Percentiles rank a stretch among this genome's conserved stretches.
These are phyloP conservation scores for Globisporangium spiculum DNA, from an alignment of 352 stramenopile species.

Conservation along the genomic window DNA sequence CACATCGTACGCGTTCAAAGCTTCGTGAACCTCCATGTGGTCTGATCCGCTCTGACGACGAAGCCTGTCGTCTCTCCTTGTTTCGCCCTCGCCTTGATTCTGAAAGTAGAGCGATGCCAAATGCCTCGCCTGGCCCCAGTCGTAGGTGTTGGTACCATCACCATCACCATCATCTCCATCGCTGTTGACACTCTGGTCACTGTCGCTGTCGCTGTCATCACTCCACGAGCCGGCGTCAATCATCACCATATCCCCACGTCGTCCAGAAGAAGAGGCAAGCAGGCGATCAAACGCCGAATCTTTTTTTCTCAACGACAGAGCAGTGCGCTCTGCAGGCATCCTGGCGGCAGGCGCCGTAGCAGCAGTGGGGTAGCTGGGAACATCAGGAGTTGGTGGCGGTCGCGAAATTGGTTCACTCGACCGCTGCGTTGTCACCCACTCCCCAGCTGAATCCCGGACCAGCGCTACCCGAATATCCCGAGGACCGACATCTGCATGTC, in stretches of 20 bases:
- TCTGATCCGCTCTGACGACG: not conserved
- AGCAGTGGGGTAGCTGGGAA: not conserved
- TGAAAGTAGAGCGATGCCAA: not conserved
- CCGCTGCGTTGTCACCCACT: not conserved
- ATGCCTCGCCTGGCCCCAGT: not conserved
- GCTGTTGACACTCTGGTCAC: not conserved
- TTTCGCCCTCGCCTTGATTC: not conserved
- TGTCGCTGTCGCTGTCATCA: conserved; percentile 3
- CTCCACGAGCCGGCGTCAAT: conserved; percentile 2
- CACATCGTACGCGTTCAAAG: not conserved
- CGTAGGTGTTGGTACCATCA: not conserved
- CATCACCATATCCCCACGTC: not conserved
- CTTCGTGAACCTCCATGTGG: not conserved
- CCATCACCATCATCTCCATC: not conserved
- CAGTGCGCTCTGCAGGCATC: not conserved
- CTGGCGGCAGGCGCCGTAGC: not conserved
- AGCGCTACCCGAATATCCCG: not conserved
- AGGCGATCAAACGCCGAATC: conserved; percentile 7
- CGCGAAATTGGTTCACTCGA: not conserved
- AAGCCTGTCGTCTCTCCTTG: not conserved
- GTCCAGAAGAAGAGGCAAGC: not conserved
- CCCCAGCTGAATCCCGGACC: not conserved
- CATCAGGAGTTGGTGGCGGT: not conserved
- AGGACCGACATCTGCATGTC: not conserved
- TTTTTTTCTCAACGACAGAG: not conserved